phyloP scores from a whole-genome alignment of 2,329 filamentous ascomycete species.

The Rhynchosporium agropyri region DNA sequence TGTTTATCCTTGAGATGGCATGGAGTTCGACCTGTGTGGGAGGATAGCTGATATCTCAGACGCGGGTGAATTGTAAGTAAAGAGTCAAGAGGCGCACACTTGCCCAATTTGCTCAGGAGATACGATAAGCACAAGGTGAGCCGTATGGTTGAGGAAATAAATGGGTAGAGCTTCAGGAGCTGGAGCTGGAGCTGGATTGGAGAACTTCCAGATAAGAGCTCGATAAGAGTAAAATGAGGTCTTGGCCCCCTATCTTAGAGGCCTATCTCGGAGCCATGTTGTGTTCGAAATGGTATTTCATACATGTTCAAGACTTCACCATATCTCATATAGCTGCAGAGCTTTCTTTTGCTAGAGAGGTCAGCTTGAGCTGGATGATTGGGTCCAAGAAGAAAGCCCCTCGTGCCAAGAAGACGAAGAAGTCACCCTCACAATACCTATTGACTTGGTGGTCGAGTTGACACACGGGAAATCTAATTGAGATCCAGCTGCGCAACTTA shows the following conservation, averaged over 20 bases:
- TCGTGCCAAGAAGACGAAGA: too few species aligned
- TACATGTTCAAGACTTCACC: too few species aligned
- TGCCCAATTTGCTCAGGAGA: background rate
- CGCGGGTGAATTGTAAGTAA: constrained; percentile 1
- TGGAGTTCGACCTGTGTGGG: background rate
- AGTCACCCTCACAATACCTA: too few species aligned
- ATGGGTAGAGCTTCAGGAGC: background rate
- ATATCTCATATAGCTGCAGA: too few species aligned
- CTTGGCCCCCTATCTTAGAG: background rate
- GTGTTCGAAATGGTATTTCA: too few species aligned
- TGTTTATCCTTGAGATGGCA: background rate
- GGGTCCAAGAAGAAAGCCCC: too few species aligned
- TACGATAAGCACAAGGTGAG: background rate
- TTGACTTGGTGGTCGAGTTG: too few species aligned
- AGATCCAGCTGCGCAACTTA: too few species aligned
- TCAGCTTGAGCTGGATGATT: too few species aligned
- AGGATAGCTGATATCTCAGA: background rate
- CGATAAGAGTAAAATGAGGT: background rate
- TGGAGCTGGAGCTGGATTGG: constrained; percentile 8
- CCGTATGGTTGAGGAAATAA: background rate
- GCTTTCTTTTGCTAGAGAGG: too few species aligned
- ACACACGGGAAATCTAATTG: too few species aligned
- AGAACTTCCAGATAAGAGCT: constrained; percentile 6
- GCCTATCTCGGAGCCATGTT: constrained; percentile 1
- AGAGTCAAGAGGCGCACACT: constrained; percentile 5